phyloP scores from a whole-genome alignment of 306 rosid genomes.

The Comarum palustre region DNA sequence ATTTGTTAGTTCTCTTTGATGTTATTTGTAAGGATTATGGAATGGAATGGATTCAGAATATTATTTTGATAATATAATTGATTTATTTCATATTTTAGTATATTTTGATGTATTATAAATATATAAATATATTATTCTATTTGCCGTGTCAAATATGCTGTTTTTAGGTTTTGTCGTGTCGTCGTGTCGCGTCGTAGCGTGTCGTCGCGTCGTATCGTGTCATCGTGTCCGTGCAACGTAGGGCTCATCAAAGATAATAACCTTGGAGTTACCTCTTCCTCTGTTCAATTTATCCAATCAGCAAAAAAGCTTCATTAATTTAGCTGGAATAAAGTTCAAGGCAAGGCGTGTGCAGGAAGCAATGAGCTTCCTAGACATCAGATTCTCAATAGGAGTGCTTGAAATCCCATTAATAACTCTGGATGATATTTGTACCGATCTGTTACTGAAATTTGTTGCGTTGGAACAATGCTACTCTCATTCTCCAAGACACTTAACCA shows the following conservation, averaged over 20 bases:
- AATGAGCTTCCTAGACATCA: slow-evolving; percentile 32
- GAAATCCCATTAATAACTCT: slow-evolving; percentile 47
- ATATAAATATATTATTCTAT: too few species aligned
- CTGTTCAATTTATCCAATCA: not conserved
- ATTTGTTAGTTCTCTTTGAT: too few species aligned
- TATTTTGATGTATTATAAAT: too few species aligned
- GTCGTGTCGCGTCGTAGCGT: too few species aligned
- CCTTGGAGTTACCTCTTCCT: not conserved
- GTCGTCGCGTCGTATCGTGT: too few species aligned
- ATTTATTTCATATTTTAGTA: too few species aligned
- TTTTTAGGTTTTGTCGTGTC: too few species aligned
- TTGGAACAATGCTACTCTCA: slow-evolving; percentile 51
- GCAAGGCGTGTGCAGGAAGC: not conserved
- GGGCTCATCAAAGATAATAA: not conserved
- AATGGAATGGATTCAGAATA: too few species aligned
- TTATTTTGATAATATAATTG: too few species aligned
- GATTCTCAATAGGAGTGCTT: slow-evolving; percentile 40
- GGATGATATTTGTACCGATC: slow-evolving; percentile 35
- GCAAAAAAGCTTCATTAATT: slow-evolving; percentile 39
- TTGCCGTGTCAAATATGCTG: too few species aligned
- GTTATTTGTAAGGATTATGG: too few species aligned
- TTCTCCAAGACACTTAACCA: slow-evolving; percentile 37
- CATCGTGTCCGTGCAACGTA: too few species aligned
- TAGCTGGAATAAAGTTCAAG: not conserved
- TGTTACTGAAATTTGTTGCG: slow-evolving; percentile 45